Conservation (phyloP, 441 rosid genomes). For the Adansonia gregorii region DNA sequence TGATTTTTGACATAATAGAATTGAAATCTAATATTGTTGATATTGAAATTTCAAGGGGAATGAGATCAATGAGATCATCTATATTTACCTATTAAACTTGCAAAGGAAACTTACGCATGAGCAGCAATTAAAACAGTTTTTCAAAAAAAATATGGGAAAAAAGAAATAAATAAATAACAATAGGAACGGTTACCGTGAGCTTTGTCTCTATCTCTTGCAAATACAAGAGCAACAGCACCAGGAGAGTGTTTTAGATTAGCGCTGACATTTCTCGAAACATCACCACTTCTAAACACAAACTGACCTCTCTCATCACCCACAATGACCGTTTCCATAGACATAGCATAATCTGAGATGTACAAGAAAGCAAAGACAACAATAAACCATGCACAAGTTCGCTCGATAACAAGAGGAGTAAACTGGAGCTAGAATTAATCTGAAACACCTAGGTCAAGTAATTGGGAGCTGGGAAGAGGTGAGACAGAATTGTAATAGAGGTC, state of each 20-base stretch:
- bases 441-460: not conserved
- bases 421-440: constrained; percentile 12
- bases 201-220: constrained; percentile 70
- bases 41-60: not conserved
- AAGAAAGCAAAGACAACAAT: constrained; percentile 8
- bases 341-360: constrained; percentile 55
- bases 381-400: not conserved
- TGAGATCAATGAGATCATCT: not conserved
- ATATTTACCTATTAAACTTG: not conserved
- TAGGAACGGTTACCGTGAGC: constrained; percentile 51
- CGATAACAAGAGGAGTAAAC: not conserved
- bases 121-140: constrained; percentile 6
- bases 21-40: constrained; percentile 4
- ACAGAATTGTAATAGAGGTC: not conserved
- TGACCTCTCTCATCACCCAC: constrained; percentile 64
- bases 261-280: constrained; percentile 34
- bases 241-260: constrained; percentile 18
- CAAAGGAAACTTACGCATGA: not conserved
- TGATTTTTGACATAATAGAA: not conserved
- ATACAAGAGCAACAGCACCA: constrained; percentile 58
- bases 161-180: constrained; percentile 16
- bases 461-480: not conserved
- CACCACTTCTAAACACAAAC: constrained; percentile 47
- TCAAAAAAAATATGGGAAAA: constrained; percentile 8
- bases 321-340: constrained; percentile 70